A percentile compares a stretch with the other conserved stretches of the same genome.
Evolutionary conservation across 1,284 basidiomycete species (phyloP).

Genomic region (Agaricales sp.): DNA sequence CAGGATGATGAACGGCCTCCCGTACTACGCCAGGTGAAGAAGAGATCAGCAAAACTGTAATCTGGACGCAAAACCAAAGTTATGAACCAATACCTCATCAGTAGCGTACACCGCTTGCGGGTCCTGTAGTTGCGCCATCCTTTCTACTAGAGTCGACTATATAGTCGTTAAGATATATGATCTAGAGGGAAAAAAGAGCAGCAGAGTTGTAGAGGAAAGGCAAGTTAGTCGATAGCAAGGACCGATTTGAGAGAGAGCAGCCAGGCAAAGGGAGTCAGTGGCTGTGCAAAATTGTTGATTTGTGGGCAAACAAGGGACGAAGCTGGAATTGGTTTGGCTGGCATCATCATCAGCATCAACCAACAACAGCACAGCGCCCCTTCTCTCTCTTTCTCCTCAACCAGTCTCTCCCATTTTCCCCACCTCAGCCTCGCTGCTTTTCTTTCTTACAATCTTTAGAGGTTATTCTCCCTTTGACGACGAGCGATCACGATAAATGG

Average conservation of each 20-base stretch:
- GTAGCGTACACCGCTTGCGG: constrained; percentile 74
- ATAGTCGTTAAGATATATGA: neutral
- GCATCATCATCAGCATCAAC: neutral
- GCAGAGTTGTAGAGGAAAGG: neutral
- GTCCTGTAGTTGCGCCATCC: constrained; percentile 20
- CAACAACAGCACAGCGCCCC: neutral
- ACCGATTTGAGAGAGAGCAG: too few species aligned
- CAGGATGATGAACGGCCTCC: constrained; percentile 94
- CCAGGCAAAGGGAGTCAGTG: too few species aligned
- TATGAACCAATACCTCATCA: constrained; percentile 60
- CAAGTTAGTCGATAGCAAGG: too few species aligned
- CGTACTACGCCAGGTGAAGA: constrained; percentile 50
- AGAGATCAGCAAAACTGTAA: neutral
- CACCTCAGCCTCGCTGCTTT: too few species aligned
- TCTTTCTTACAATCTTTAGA: too few species aligned
- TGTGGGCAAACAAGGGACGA: too few species aligned
- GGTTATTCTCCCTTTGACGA: too few species aligned
- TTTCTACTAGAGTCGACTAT: constrained; percentile 3
- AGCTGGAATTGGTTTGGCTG: neutral
- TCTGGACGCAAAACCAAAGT: neutral
- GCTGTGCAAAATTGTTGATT: too few species aligned
- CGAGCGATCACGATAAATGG: too few species aligned
- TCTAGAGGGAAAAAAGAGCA: neutral
- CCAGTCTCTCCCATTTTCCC: neutral
- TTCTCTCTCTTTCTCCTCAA: neutral